A percentile compares a stretch with the other conserved stretches of the same genome.
Conservation (phyloP, 176 grass and related monocot species). For the Melocanna baccifera region DNA sequence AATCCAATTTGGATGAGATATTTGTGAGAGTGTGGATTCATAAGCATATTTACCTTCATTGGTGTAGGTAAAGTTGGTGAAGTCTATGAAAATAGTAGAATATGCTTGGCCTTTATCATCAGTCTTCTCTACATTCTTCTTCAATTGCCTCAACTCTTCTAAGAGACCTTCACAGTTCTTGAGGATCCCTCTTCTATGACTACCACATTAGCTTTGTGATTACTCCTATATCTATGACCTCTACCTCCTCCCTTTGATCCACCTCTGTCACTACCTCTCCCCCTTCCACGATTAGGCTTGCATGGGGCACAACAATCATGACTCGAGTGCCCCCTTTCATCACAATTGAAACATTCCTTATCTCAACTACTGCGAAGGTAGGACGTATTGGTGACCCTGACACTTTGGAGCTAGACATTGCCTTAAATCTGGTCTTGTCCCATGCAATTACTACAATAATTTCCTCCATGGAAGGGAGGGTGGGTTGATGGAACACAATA, state of each 20-base stretch:
- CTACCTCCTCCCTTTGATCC: not conserved
- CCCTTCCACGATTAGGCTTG: not conserved
- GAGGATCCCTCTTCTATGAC: no score
- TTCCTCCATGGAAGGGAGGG: not conserved
- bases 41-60: no score
- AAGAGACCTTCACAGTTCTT: no score
- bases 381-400: not conserved
- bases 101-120: no score
- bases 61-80: no score
- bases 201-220: no score
- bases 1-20: no score
- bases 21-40: no score
- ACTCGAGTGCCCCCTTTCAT: not conserved
- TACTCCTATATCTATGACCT: not conserved
- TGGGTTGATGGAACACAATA: not conserved
- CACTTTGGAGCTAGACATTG: not conserved
- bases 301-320: not conserved
- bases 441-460: not conserved
- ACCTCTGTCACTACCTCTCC: not conserved
- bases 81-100: no score
- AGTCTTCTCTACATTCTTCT: not conserved
- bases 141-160: no score
- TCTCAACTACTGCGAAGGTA: not conserved
- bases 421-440: not conserved
- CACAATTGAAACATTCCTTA: not conserved